phyloP scores from a whole-genome alignment of 257 asterid species.

The Ballota nigra region DNA sequence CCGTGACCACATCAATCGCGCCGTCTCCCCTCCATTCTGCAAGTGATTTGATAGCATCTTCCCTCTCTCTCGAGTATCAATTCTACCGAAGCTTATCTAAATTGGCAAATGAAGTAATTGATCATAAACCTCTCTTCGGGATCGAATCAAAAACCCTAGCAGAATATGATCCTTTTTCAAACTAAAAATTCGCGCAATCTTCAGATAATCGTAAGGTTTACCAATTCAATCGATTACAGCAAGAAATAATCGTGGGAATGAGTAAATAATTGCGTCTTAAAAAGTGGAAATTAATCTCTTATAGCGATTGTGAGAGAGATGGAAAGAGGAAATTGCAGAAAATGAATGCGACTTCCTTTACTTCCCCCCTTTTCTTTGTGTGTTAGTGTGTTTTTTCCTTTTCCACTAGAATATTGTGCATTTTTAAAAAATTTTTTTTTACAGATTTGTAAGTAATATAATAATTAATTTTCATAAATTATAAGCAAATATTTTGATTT shows the following conservation, averaged over 20 bases:
- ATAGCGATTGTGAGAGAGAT: conserved; percentile 8
- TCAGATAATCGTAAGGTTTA: conserved; percentile 15
- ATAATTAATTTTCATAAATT: too few relatives aligned
- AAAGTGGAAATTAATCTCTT: background rate
- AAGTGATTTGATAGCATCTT: conserved; percentile 74
- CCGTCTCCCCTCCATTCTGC: conserved; percentile 84
- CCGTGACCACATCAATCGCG: conserved; percentile 86
- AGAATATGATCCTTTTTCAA: background rate
- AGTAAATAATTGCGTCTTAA: background rate
- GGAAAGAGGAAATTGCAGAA: conserved; percentile 5
- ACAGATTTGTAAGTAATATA: too few relatives aligned
- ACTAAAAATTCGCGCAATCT: background rate
- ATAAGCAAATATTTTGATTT: too few relatives aligned
- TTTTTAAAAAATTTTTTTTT: too few relatives aligned
- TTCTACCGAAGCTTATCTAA: background rate
- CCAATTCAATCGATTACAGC: background rate
- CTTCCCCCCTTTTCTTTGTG: background rate
- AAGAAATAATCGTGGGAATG: background rate
- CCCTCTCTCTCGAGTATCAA: conserved; percentile 8
- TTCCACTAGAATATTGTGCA: too few relatives aligned
- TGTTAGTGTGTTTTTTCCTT: too few relatives aligned
- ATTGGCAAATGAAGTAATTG: background rate
- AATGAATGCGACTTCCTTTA: background rate
- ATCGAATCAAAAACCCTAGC: conserved; percentile 35
- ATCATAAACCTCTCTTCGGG: background rate